phyloP scores from a whole-genome alignment of 2,329 filamentous ascomycete genomes.

The Dichotomopilus funicola region DNA sequence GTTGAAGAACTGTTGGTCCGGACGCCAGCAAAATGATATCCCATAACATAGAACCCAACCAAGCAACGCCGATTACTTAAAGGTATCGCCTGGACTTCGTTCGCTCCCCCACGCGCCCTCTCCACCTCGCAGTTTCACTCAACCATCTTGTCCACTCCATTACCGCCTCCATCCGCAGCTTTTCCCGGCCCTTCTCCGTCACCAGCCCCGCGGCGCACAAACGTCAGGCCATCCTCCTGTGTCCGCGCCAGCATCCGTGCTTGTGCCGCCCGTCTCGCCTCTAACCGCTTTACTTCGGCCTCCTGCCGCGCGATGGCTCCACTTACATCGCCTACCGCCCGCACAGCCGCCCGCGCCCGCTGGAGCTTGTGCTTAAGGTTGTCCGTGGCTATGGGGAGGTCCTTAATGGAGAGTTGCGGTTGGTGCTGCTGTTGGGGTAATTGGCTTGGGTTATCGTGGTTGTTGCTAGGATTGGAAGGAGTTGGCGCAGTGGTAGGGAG shows the following conservation, averaged over 20 bases:
- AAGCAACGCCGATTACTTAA: too few species aligned
- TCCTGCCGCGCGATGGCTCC: slow-evolving; percentile 62
- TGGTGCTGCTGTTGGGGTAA: neutral
- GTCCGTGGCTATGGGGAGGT: slow-evolving; percentile 72
- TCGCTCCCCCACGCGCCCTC: slow-evolving; percentile 19
- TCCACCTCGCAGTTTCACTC: slow-evolving; percentile 25
- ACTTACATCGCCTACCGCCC: slow-evolving; percentile 62
- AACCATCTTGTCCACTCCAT: slow-evolving; percentile 15
- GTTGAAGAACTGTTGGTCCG: too few species aligned
- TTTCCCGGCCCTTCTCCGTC: slow-evolving; percentile 17
- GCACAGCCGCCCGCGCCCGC: slow-evolving; percentile 62
- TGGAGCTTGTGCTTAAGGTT: slow-evolving; percentile 77
- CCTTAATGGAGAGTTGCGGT: slow-evolving; percentile 49
- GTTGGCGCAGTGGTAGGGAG: too few species aligned
- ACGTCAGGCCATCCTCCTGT: slow-evolving; percentile 42
- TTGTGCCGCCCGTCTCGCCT: slow-evolving; percentile 58
- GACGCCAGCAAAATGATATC: too few species aligned
- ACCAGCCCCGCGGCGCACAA: slow-evolving; percentile 29
- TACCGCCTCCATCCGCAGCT: slow-evolving; percentile 14
- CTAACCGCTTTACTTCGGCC: slow-evolving; percentile 60
- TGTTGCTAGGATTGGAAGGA: neutral
- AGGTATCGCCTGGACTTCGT: too few species aligned
- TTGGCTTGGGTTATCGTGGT: neutral
- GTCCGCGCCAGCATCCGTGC: slow-evolving; percentile 50
- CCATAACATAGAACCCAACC: too few species aligned